Base-by-base conservation (phyloP, 805 yeast species). In the Saturnispora bothae region DNA sequence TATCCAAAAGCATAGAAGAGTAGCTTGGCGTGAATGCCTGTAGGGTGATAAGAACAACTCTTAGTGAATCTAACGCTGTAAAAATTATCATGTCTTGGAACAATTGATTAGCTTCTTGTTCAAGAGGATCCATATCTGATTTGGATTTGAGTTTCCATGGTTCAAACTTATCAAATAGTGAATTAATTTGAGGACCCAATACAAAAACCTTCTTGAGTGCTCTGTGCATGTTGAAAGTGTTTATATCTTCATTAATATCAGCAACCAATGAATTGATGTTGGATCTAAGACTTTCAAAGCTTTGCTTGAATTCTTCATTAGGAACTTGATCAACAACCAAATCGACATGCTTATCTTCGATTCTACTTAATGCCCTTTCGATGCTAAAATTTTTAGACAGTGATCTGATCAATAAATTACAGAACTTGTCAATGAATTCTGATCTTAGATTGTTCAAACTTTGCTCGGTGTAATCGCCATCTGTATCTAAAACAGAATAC, bases 401-500 rank as follows among this genome's bases (percentile, higher is more conserved):
- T 26, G 78, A 71, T 43, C 98, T 66, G 44, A 78, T 71, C 16
- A 81, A 65, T 34, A 88, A 64, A 51, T 89, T 92, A 33, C 92
- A 86, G 60, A 78, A 78, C 54, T 88, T 88, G 43, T 85, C 84
- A 40, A 84, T 76, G 29, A 89, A 63, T 48, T 76, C 73, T 25
- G 74, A 76, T 44, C 94, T 67, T 5, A 76, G 59, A 22, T 55
- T 53, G 30, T 61, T 60, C 39, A 83, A 60, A 29, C 66, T 66
- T 13, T 60, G 68, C 36, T 78, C 83, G 23, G 78, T 71, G 54
- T 79, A 92, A 48, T 86, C 86, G 47, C 88, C 74, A 59, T 92
- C 98, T 21, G 71, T 67, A 19, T 73, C 79, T 25, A 92, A 59
- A 27, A 77, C 76, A 1, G 95, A 79, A 52, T 79, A 79, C 48